These are phyloP conservation scores for Beauveria asiatica DNA, from an alignment of 2,329 filamentous ascomycete genomes.

Conservation along the genomic window DNA sequence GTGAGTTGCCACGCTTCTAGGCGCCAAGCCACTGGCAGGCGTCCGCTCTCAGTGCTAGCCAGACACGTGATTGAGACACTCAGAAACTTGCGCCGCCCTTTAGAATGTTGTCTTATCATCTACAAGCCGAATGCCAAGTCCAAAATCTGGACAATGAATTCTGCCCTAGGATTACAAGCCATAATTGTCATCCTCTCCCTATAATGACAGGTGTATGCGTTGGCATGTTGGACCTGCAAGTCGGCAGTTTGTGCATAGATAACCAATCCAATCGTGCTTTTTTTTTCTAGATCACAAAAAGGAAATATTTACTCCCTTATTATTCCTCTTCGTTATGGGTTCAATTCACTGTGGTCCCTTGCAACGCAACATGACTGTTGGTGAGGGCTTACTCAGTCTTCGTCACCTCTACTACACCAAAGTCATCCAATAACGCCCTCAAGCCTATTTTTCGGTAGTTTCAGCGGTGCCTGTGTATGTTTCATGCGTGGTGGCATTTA, in stretches of 20 bases:
- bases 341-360: no score
- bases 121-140: neutral
- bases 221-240: neutral
- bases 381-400: no score
- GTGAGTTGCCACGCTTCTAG: neutral
- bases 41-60: neutral
- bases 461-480: no score
- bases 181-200: neutral
- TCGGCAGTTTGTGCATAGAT: neutral
- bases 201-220: neutral
- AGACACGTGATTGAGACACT: conserved; percentile 7
- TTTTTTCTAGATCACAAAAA: neutral
- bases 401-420: no score
- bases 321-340: no score
- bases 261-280: neutral
- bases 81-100: neutral
- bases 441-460: no score
- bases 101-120: conserved; percentile 4
- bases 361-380: no score
- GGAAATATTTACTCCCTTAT: no score
- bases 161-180: neutral
- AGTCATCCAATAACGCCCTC: no score
- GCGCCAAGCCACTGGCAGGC: conserved; percentile 3
- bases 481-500: no score
- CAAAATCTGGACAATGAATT: neutral